phyloP scores from a whole-genome alignment of 495 filamentous ascomycete genomes.

The Melanomma pulvis-pyrius region DNA sequence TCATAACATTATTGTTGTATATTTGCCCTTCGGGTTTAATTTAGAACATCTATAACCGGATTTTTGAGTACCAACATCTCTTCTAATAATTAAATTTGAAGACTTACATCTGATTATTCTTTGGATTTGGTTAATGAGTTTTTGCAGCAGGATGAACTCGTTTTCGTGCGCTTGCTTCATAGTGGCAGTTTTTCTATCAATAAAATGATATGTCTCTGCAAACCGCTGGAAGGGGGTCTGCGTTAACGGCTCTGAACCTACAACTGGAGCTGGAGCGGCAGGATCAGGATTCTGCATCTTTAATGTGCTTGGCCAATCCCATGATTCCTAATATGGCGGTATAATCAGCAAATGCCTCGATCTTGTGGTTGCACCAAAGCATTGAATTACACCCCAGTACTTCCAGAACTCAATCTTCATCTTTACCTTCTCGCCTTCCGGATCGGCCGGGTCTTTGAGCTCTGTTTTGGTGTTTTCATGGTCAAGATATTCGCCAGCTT shows the following conservation, averaged over 20 bases:
- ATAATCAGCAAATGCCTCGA: constrained; percentile 3
- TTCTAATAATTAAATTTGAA: constrained; percentile 1
- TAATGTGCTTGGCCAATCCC: constrained; percentile 12
- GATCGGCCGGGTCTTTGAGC: not conserved
- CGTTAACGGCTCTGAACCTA: not conserved
- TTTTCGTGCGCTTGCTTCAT: constrained; percentile 10
- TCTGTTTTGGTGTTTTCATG: not conserved
- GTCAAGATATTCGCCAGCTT: constrained; percentile 5
- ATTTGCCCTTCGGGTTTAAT: constrained; percentile 5
- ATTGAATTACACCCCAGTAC: constrained; percentile 19
- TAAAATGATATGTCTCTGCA: constrained; percentile 17
- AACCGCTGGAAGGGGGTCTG: constrained; percentile 13
- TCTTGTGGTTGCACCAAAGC: not conserved
- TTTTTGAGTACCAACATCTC: not conserved
- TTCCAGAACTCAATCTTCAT: constrained; percentile 11
- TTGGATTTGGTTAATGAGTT: constrained; percentile 4
- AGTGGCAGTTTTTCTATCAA: not conserved
- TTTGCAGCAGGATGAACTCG: constrained; percentile 17
- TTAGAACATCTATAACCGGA: constrained; percentile 10
- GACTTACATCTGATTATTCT: constrained; percentile 14
- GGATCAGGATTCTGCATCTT: constrained; percentile 14
- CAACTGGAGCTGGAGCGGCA: not conserved
- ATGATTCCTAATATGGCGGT: constrained; percentile 14
- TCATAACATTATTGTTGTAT: constrained; percentile 6
- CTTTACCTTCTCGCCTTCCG: constrained; percentile 2